A percentile compares a stretch with the other conserved stretches of the same genome.
Conservation (phyloP, 1,139 yeast species). For the Pichia sp. region DNA sequence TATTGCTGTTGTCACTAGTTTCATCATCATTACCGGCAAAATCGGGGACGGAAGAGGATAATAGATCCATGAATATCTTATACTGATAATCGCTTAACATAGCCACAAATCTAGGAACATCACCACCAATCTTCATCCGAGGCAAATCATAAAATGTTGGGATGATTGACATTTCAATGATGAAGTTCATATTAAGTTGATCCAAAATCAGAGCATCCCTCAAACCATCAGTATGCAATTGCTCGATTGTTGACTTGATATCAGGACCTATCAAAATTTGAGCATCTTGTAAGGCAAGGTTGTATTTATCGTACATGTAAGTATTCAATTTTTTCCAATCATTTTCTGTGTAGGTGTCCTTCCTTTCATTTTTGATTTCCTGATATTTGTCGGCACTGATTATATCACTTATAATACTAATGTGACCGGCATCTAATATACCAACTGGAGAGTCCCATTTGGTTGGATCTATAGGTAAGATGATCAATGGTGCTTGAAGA, state of each 20-base stretch:
- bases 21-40: conserved; percentile 25
- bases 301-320: conserved; percentile 86
- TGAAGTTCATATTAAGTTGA: conserved; percentile 65
- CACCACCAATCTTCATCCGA: conserved; percentile 68
- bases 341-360: conserved; percentile 59
- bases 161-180: conserved; percentile 70
- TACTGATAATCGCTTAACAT: conserved; percentile 86
- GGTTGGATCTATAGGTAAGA: conserved; percentile 79
- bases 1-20: background rate
- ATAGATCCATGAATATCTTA: conserved; percentile 72
- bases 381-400: conserved; percentile 69
- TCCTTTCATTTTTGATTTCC: conserved; percentile 62
- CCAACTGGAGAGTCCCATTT: conserved; percentile 86
- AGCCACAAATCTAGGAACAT: conserved; percentile 69
- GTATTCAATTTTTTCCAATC: conserved; percentile 72
- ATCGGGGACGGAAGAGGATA: conserved; percentile 68
- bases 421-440: conserved; percentile 93
- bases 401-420: conserved; percentile 75
- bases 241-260: conserved; percentile 70
- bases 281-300: conserved; percentile 73
- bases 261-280: conserved; percentile 85
- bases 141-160: conserved; percentile 78
- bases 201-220: conserved; percentile 63
- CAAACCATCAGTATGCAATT: conserved; percentile 48
- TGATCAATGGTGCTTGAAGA: conserved; percentile 87